Conservation (phyloP, 164 flowering plant species). For the Vitis rotundifolia region DNA sequence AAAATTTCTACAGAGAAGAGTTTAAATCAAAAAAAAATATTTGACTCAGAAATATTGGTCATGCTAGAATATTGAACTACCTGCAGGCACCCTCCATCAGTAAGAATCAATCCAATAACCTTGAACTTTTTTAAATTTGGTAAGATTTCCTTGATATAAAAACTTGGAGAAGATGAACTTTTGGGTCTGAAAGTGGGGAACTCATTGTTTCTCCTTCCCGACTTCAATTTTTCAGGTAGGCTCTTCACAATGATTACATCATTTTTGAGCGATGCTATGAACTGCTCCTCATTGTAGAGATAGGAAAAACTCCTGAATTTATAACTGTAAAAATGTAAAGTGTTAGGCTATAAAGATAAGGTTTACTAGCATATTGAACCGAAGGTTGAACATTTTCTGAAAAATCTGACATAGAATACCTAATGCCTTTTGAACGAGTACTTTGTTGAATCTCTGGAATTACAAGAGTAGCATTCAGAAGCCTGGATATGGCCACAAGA, state of each 20-base stretch:
- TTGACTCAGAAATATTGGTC: too few species aligned
- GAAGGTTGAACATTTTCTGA: background rate
- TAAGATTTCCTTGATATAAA: constrained; percentile 58
- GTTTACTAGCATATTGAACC: constrained; percentile 5
- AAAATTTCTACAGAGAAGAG: background rate
- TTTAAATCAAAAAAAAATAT: background rate
- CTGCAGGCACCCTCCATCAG: constrained; percentile 89
- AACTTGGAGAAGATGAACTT: constrained; percentile 61
- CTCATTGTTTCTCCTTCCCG: constrained; percentile 60
- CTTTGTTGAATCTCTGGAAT: constrained; percentile 94
- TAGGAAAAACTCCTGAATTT: constrained; percentile 91
- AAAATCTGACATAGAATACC: constrained; percentile 39
- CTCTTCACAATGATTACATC: constrained; percentile 72
- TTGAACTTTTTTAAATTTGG: constrained; percentile 62
- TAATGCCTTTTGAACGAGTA: constrained; percentile 83
- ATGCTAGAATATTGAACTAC: constrained; percentile 30
- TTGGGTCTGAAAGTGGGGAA: constrained; percentile 69
- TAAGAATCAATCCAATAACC: constrained; percentile 70
- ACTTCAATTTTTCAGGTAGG: constrained; percentile 71
- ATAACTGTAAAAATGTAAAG: constrained; percentile 45
- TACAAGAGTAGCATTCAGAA: constrained; percentile 95
- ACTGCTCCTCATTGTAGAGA: constrained; percentile 88
- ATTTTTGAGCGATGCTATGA: constrained; percentile 69
- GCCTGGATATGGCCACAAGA: constrained; percentile 90
- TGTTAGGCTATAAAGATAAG: background rate